phyloP scores from a whole-genome alignment of 1,284 basidiomycete genomes.

The Heterobasidion occidentale region DNA sequence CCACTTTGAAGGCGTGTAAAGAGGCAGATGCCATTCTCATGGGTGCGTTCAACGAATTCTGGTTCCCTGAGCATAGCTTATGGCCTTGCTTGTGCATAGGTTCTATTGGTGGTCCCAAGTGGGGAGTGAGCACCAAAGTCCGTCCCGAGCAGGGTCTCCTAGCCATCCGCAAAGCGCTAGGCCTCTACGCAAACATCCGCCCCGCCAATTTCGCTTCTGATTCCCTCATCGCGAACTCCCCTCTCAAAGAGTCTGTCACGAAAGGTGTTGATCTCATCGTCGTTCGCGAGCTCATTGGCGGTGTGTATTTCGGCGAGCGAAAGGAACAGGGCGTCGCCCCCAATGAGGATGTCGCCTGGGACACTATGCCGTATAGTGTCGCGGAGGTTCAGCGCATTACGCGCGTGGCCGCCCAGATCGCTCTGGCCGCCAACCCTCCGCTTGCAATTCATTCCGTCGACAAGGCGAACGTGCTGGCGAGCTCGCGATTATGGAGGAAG shows the following conservation, averaged over 20 bases:
- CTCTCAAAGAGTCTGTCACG: conserved; percentile 84
- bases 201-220: conserved; percentile 94
- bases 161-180: conserved; percentile 86
- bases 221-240: conserved; percentile 84
- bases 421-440: conserved; percentile 78
- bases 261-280: conserved; percentile 90
- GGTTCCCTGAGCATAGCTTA: not conserved
- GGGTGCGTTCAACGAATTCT: conserved; percentile 42
- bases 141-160: conserved; percentile 96
- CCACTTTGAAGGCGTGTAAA: conserved; percentile 83
- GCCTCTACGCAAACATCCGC: conserved; percentile 96
- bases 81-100: conserved; percentile 38
- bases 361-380: conserved; percentile 90
- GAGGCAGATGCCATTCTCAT: conserved; percentile 89
- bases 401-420: conserved; percentile 91
- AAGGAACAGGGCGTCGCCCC: conserved; percentile 75
- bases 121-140: conserved; percentile 87
- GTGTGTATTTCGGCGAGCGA: conserved; percentile 90
- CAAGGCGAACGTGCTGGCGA: conserved; percentile 98
- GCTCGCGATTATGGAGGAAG: conserved; percentile 90
- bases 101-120: conserved; percentile 96
- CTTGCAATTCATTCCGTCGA: conserved; percentile 91
- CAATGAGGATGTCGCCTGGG: conserved; percentile 69
- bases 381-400: conserved; percentile 93
- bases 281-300: conserved; percentile 91